Evolutionary conservation across 2,329 filamentous ascomycete genomes (phyloP).

Genomic region (Aspergillus carbonarius): DNA sequence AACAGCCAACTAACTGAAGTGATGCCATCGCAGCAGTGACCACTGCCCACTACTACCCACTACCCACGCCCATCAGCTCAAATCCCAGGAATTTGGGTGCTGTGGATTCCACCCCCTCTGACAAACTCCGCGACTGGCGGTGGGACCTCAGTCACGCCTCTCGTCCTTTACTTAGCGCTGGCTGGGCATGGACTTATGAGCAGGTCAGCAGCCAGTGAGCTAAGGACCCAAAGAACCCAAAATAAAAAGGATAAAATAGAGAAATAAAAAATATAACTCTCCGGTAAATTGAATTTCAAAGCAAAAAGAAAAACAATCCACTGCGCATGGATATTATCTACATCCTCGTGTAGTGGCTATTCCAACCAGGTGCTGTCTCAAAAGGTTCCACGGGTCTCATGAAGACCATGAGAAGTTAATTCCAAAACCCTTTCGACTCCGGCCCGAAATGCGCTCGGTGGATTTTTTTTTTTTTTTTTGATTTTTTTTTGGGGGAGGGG

Average conservation of each 20-base stretch:
- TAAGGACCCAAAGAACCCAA: not conserved
- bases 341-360: not conserved
- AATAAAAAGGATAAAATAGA: not conserved
- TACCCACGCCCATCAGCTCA: not conserved
- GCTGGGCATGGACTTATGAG: not conserved
- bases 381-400: not conserved
- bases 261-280: not conserved
- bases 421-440: not conserved
- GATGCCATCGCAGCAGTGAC: not conserved
- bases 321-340: not conserved
- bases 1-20: not conserved
- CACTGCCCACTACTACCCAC: not conserved
- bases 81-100: not conserved
- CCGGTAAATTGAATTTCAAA: not conserved
- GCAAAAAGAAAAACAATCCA: conserved; percentile 1
- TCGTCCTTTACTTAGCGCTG: not conserved
- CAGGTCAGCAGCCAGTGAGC: not conserved
- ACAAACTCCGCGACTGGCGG: not conserved
- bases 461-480: not conserved
- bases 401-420: not conserved
- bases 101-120: not conserved
- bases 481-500: too few relatives aligned
- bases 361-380: not conserved
- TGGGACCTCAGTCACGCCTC: not conserved
- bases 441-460: not conserved